Percentiles rank a stretch among this genome's conserved stretches.
Evolutionary conservation across 148 eudicot genomes (phyloP).

Genomic region (Silene conica): DNA sequence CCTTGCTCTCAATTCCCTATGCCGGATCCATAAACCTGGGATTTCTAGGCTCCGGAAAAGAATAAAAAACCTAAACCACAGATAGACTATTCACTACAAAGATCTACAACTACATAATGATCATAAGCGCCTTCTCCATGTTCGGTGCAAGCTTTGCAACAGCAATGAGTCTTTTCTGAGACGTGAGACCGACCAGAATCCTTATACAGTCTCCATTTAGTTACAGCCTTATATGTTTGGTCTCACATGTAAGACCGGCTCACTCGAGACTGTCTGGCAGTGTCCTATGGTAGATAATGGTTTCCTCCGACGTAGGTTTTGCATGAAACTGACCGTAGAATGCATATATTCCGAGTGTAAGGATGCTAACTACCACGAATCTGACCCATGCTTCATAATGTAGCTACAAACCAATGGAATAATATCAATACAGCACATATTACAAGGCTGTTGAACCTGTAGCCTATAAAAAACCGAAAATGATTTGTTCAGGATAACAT

Average conservation of each 20-base stretch:
- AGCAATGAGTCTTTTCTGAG: not conserved
- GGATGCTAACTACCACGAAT: constrained; percentile 62
- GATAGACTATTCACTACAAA: constrained; percentile 11
- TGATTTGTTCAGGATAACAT: not conserved
- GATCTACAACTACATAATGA: constrained; percentile 4
- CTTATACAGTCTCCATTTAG: not conserved
- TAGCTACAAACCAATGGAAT: constrained; percentile 52
- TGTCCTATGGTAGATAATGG: constrained; percentile 46
- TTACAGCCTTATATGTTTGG: not conserved
- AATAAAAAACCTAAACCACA: not conserved
- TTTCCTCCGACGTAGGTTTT: constrained; percentile 47
- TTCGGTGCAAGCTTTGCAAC: not conserved
- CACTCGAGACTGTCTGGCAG: constrained; percentile 28
- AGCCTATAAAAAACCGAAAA: not conserved
- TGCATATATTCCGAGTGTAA: constrained; percentile 65
- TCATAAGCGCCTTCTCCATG: not conserved
- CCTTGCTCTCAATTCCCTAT: not conserved
- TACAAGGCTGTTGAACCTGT: not conserved
- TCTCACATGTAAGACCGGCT: not conserved
- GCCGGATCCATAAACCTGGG: not conserved
- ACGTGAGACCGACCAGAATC: not conserved
- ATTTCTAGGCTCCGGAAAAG: not conserved
- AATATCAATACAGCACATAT: not conserved
- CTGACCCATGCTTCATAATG: constrained; percentile 92
- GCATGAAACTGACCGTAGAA: constrained; percentile 89